Base-by-base conservation (phyloP, 2,329 filamentous ascomycete species). In the Ophiostoma himal-ulmi region DNA sequence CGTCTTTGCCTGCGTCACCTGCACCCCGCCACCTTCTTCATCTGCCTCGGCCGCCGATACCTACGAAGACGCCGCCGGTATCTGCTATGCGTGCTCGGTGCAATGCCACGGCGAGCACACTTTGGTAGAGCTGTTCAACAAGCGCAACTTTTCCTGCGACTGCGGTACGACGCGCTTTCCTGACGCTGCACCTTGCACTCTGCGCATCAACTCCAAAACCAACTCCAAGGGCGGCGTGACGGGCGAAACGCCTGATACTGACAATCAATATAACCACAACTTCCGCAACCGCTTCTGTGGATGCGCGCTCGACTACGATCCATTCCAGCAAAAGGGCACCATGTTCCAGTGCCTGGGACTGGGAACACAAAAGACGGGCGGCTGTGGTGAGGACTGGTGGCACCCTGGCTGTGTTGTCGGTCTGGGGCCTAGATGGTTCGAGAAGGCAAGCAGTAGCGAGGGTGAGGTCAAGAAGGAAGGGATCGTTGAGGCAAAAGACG, bases 311-410 rank as follows among this genome's bases (percentile, higher is more conserved):
- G 88, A 94, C 72, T 99, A 99, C 77, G 91, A 97, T 77, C 88
- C 94, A 0, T 87, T 94, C 67, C 85, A 91, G 77, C 93, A 99
- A 78, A 96, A 94, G 75, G 94, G 94, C 0, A 98, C 94, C 54
- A 99, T 99, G 95, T 99, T 96, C 75, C 95, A 99, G 79, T 99
- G 95, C 77, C 79, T 98, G 2, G 94, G 94, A 0, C 82, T 98
- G 0, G 93, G 93, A 0, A 90, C 88, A 0, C 84, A 86, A 14
- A 91, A 94, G 74, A 89, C 90, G 1, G 94, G 94, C 20, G 94
- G 94, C 5, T 98, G 94, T 79, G 94, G 94, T 14, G 94, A 98
- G 81, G 94, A 98, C 77, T 98, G 94, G 94, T 98, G 93, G 85
- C 94, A 98, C 81, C 93, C 94, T 0, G 93, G 95, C 73, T 98